Evolutionary conservation across 1,284 basidiomycete species (phyloP).

Genomic region (Gastroboletus turbinatus): DNA sequence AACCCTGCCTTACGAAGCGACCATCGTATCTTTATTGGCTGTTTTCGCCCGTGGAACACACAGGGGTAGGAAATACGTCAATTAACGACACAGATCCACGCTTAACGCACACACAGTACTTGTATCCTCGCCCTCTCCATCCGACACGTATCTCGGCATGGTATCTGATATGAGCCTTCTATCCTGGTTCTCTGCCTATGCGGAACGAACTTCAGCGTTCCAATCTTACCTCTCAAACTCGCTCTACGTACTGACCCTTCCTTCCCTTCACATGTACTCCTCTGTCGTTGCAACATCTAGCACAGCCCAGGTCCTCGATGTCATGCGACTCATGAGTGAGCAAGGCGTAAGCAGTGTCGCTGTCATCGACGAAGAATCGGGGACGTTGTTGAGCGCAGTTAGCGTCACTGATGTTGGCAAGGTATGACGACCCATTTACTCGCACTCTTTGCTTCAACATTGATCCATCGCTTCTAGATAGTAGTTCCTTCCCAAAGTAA

Average conservation of each 20-base stretch:
- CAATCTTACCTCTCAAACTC: conserved; percentile 56
- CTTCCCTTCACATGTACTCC: conserved; percentile 60
- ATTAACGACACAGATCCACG: background rate
- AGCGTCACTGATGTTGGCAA: conserved; percentile 78
- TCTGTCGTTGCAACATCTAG: conserved; percentile 61
- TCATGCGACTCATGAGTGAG: conserved; percentile 79
- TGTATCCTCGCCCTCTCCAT: conserved; percentile 42
- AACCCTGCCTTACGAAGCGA: conserved; percentile 59
- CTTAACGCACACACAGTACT: conserved; percentile 42
- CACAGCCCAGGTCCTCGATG: conserved; percentile 61
- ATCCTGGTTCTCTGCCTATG: conserved; percentile 59
- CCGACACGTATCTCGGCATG: conserved; percentile 49
- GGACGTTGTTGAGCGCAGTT: conserved; percentile 65
- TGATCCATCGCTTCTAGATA: conserved; percentile 40
- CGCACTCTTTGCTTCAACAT: background rate
- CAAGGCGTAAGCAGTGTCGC: conserved; percentile 78
- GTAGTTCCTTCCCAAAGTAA: conserved; percentile 76
- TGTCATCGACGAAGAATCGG: conserved; percentile 60
- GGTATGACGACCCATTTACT: conserved; percentile 35
- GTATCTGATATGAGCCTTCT: conserved; percentile 63
- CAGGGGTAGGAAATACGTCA: conserved; percentile 46
- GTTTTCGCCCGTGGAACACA: conserved; percentile 70
- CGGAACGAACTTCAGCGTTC: conserved; percentile 48
- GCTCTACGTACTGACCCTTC: conserved; percentile 56
- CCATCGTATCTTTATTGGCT: conserved; percentile 58